Base-by-base conservation (phyloP, 2,329 filamentous ascomycete species). In the Elsinoe australis region DNA sequence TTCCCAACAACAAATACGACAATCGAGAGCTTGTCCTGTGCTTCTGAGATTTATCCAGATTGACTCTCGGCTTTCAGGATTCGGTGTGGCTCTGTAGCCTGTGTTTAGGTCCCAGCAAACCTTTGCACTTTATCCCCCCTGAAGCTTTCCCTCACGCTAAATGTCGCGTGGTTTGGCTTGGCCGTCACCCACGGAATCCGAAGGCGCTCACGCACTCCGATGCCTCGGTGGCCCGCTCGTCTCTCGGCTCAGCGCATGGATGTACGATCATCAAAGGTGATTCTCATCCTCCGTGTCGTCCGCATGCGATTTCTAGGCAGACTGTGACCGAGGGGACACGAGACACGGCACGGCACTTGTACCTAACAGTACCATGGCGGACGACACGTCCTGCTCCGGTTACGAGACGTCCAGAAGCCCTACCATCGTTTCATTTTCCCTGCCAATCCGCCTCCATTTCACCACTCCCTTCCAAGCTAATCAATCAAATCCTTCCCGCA, bases 391-490 rank as follows among this genome's bases (percentile, higher is more conserved):
- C 39, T 19, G 22, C 17, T 26, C 7, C 5, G 9, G 39, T 28
- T 10, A 19, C 22, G n/a, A 15, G 21, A 28, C n/a, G 31, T 44
- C 39, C 22, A 31, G 26, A 44, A 44, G 39, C 39, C 39, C 28
- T 29, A 32, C 39, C 39, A 44, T 44, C 26, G 39, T 44, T 44
- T 44, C 39, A 44, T 21, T 44, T 44, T 44, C 15, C 39, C 39
- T 44, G 39, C 24, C 15, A 29, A 29, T 7, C 12, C 26, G 26
- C 26, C 26, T 12, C 26, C 39, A 18, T 44, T 26, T 31, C 39
- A 29, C n/a, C 24, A 44, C 26, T 24, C 9, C 24, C 10, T 31
- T 6, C 39, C 39, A 31, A 44, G 24, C 26, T 6, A 29, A 6
- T n/a, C 12, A 44, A 44, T 44, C 5, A 15, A 44, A 44, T 44